Evolutionary conservation across 257 asterid genomes (phyloP).

Genomic region (Sherardia arvensis): DNA sequence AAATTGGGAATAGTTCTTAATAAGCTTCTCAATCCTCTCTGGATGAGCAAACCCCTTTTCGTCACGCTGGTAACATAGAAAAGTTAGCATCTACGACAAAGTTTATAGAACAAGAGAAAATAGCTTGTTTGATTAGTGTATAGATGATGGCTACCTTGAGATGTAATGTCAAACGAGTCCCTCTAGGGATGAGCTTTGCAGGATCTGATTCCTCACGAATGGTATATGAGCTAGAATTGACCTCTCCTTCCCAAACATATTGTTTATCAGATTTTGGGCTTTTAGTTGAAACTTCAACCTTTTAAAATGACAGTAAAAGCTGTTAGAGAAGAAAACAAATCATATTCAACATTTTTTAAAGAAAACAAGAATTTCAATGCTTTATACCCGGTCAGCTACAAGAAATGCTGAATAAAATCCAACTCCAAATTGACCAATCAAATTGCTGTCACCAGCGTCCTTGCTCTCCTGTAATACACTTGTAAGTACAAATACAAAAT

Average conservation of each 20-base stretch:
- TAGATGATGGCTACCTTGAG: constrained; percentile 68
- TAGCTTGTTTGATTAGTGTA: background rate
- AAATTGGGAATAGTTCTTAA: constrained; percentile 85
- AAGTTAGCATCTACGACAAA: constrained; percentile 2
- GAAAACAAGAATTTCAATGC: background rate
- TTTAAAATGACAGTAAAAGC: constrained; percentile 7
- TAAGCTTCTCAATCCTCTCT: constrained; percentile 78
- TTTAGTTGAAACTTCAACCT: constrained; percentile 98
- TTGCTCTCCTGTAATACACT: constrained; percentile 71
- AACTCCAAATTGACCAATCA: constrained; percentile 98
- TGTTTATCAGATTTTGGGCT: constrained; percentile 95
- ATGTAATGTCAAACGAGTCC: constrained; percentile 87
- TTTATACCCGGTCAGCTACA: constrained; percentile 75
- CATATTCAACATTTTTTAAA: background rate
- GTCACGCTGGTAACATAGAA: constrained; percentile 47
- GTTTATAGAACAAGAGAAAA: background rate
- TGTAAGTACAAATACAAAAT: background rate
- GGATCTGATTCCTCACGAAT: constrained; percentile 91
- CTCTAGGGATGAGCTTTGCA: constrained; percentile 76
- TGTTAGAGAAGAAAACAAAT: background rate
- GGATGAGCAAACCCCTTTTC: constrained; percentile 97
- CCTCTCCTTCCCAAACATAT: constrained; percentile 97
- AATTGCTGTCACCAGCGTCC: constrained; percentile 95
- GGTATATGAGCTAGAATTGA: constrained; percentile 83
- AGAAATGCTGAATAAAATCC: constrained; percentile 97